phyloP scores from a whole-genome alignment of 305 asterid genomes.

The Rubia peregrina region DNA sequence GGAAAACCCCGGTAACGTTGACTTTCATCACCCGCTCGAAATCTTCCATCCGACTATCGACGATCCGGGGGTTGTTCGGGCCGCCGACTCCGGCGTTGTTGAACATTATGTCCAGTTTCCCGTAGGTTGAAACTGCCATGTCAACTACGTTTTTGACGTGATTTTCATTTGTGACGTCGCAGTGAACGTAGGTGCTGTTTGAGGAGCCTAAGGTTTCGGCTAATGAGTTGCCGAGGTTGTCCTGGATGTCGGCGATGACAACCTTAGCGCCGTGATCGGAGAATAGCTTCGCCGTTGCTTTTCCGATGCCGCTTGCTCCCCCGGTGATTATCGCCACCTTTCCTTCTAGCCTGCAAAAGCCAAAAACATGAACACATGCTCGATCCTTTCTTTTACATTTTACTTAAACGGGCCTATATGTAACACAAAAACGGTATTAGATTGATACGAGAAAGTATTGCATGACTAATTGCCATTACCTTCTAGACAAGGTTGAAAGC shows the following conservation, averaged over 20 bases:
- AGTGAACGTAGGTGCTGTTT: constrained; percentile 17
- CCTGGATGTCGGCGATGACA: constrained; percentile 30
- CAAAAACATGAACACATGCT: not conserved
- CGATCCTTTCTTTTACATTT: not conserved
- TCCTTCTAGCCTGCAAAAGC: constrained; percentile 26
- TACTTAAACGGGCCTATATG: no score
- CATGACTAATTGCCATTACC: constrained; percentile 9
- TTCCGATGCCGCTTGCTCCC: constrained; percentile 31
- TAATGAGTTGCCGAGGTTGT: constrained; percentile 15
- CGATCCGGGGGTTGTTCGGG: constrained; percentile 2
- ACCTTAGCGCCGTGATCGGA: constrained; percentile 32
- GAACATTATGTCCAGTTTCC: constrained; percentile 29
- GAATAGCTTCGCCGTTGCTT: constrained; percentile 22
- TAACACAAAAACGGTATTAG: not conserved
- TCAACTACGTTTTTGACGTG: constrained; percentile 21
- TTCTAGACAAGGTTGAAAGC: constrained; percentile 19
- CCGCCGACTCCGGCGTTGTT: constrained; percentile 26
- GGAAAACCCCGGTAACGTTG: constrained; percentile 14
- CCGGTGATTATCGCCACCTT: constrained; percentile 36
- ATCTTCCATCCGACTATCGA: not conserved
- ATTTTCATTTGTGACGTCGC: constrained; percentile 27
- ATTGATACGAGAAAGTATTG: not conserved
- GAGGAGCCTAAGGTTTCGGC: constrained; percentile 12
- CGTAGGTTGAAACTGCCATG: constrained; percentile 14
- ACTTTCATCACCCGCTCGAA: constrained; percentile 17